Percentiles rank a stretch among this genome's conserved stretches.
phyloP scores from a whole-genome alignment of 305 asterid species.

The Solanum hybrid region DNA sequence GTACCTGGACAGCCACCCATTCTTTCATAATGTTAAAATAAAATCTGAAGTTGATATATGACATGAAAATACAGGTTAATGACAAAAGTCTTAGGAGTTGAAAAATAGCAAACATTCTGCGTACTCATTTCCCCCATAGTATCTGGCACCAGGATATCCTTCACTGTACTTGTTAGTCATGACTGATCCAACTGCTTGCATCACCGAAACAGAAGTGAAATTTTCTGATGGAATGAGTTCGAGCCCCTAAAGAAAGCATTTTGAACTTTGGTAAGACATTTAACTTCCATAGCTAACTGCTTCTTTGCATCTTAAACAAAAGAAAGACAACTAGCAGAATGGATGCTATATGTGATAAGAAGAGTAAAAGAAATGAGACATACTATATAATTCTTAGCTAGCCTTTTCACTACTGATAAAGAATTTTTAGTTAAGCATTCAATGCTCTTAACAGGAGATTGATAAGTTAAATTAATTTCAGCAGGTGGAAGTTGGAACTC shows the following conservation, averaged over 20 bases:
- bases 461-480: not conserved
- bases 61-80: not conserved
- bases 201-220: conserved; percentile 65
- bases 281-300: not conserved
- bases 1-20: conserved; percentile 30
- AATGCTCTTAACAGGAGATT: not conserved
- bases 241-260: conserved; percentile 33
- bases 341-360: not conserved
- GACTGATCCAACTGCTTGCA: conserved; percentile 85
- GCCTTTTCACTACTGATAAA: not conserved
- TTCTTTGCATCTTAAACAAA: not conserved
- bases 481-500: not conserved
- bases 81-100: not conserved
- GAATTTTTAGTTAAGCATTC: not conserved
- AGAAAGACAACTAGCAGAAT: not conserved
- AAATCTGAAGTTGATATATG: not conserved
- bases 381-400: not conserved
- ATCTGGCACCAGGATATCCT: conserved; percentile 84
- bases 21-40: not conserved
- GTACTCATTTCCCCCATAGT: conserved; percentile 79
- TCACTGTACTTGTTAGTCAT: conserved; percentile 82
- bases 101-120: conserved; percentile 2
- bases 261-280: not conserved
- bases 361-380: not conserved
- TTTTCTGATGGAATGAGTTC: conserved; percentile 79